phyloP scores from a whole-genome alignment of 108 stramenopile species.

The Skeletonema potamos region DNA sequence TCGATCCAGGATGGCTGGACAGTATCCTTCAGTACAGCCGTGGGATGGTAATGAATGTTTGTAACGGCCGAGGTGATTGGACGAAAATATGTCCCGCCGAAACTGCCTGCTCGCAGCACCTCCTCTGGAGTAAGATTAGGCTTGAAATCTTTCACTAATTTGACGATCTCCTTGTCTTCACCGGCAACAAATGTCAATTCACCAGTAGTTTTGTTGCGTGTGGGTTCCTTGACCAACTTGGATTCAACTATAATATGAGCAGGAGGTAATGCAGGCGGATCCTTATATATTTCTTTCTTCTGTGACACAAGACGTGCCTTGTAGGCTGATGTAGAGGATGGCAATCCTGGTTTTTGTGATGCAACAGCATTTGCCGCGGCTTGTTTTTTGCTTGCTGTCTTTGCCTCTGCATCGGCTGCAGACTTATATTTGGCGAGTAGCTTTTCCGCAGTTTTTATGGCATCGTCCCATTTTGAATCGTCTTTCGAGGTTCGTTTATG shows the following conservation, averaged over 20 bases:
- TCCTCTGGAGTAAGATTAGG: slow-evolving; percentile 96
- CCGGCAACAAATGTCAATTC: slow-evolving; percentile 58
- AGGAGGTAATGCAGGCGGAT: slow-evolving; percentile 82
- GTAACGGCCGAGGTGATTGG: slow-evolving; percentile 88
- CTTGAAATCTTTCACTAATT: slow-evolving; percentile 72
- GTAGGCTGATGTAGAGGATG: slow-evolving; percentile 50
- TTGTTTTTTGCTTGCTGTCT: neutral
- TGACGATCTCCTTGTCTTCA: slow-evolving; percentile 9
- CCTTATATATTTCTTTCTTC: slow-evolving; percentile 84
- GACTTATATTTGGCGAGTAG: slow-evolving; percentile 49
- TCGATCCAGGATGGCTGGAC: slow-evolving; percentile 74
- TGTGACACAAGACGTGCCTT: slow-evolving; percentile 50
- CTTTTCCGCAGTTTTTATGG: slow-evolving; percentile 18
- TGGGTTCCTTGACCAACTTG: slow-evolving; percentile 36
- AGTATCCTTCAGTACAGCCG: slow-evolving; percentile 67
- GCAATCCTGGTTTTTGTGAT: slow-evolving; percentile 38
- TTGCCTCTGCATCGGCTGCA: slow-evolving; percentile 32
- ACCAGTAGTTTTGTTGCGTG: slow-evolving; percentile 54
- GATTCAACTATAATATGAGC: slow-evolving; percentile 38
- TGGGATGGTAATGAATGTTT: slow-evolving; percentile 63
- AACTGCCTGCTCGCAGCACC: slow-evolving; percentile 86
- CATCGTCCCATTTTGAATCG: slow-evolving; percentile 36
- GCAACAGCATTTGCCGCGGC: neutral
- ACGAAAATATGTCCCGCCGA: slow-evolving; percentile 97
- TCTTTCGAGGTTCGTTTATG: slow-evolving; percentile 45